Conservation (phyloP, 805 yeast species). For the Lipomyces sp. region DNA sequence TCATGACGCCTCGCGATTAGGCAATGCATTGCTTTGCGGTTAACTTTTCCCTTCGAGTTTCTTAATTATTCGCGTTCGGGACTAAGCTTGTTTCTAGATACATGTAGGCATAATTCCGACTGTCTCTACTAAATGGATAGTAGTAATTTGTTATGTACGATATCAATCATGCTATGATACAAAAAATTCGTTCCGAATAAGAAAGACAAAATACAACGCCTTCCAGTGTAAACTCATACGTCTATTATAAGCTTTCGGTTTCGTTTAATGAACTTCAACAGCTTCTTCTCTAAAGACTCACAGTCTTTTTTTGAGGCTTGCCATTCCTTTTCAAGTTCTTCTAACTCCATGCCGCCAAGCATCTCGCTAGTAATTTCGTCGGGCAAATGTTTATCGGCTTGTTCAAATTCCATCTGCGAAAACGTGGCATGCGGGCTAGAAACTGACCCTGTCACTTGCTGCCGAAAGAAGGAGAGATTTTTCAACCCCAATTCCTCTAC, state of each 20-base stretch:
- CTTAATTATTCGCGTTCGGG: neutral
- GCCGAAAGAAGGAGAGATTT: slow-evolving; percentile 20
- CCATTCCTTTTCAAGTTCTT: slow-evolving; percentile 28
- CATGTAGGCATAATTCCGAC: neutral
- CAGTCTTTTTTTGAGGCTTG: slow-evolving; percentile 27
- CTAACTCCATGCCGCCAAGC: slow-evolving; percentile 14
- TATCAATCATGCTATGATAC: neutral
- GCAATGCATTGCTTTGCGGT: neutral
- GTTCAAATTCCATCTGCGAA: slow-evolving; percentile 20
- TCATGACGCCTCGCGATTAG: neutral
- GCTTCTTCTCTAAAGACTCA: slow-evolving; percentile 24
- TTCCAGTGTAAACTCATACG: neutral
- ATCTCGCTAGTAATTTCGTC: slow-evolving; percentile 11
- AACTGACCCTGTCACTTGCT: slow-evolving; percentile 12
- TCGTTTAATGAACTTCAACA: slow-evolving; percentile 25
- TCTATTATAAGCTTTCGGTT: slow-evolving; percentile 23
- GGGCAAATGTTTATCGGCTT: slow-evolving; percentile 12
- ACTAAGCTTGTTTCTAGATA: neutral
- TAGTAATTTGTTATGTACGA: neutral
- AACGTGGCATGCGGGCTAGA: slow-evolving; percentile 16
- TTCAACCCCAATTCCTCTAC: slow-evolving; percentile 12
- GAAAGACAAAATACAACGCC: neutral
- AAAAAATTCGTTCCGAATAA: neutral
- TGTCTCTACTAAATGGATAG: neutral
- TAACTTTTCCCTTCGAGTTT: neutral